A percentile compares a stretch with the other conserved stretches of the same genome.
Evolutionary conservation across 495 filamentous ascomycete genomes (phyloP).

Genomic region (Neurospora sp.): DNA sequence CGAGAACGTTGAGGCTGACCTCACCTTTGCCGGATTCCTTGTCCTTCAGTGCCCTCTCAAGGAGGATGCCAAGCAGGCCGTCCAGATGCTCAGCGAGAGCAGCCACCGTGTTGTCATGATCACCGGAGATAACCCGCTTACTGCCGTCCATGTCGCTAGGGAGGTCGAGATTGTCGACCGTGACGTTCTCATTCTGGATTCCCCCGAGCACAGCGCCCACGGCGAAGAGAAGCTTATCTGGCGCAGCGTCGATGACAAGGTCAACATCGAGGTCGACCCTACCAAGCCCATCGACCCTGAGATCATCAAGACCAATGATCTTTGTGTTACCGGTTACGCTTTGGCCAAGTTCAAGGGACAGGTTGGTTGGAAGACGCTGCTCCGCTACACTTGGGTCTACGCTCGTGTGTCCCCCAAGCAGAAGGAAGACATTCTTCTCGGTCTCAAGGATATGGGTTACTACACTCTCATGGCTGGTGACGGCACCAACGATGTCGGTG

Average conservation of each 20-base stretch:
- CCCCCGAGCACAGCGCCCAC: conserved; percentile 72
- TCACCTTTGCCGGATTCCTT: conserved; percentile 90
- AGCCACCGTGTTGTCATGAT: conserved; percentile 99
- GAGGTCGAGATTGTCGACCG: conserved; percentile 97
- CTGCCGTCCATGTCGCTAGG: conserved; percentile 87
- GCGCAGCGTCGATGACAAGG: conserved; percentile 89
- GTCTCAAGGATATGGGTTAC: conserved; percentile 92
- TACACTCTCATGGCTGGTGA: conserved; percentile 98
- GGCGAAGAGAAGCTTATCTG: conserved; percentile 79
- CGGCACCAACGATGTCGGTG: conserved; percentile 96
- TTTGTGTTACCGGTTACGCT: conserved; percentile 95
- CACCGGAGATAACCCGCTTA: conserved; percentile 95
- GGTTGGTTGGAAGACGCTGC: conserved; percentile 55
- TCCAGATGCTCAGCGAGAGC: conserved; percentile 97
- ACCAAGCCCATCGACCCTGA: conserved; percentile 67
- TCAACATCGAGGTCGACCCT: conserved; percentile 79
- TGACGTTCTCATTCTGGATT: conserved; percentile 88
- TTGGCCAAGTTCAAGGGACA: conserved; percentile 81
- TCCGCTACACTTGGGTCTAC: conserved; percentile 94
- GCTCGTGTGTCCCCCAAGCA: conserved; percentile 97
- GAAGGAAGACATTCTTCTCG: conserved; percentile 95
- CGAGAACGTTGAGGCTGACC: conserved; percentile 76
- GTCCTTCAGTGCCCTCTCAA: conserved; percentile 94
- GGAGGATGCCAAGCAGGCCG: conserved; percentile 86
- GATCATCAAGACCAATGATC: conserved; percentile 78